Percentiles rank a stretch among this genome's conserved stretches.
Conservation (phyloP, 1,284 basidiomycete species). For the Abortiporus biennis region DNA sequence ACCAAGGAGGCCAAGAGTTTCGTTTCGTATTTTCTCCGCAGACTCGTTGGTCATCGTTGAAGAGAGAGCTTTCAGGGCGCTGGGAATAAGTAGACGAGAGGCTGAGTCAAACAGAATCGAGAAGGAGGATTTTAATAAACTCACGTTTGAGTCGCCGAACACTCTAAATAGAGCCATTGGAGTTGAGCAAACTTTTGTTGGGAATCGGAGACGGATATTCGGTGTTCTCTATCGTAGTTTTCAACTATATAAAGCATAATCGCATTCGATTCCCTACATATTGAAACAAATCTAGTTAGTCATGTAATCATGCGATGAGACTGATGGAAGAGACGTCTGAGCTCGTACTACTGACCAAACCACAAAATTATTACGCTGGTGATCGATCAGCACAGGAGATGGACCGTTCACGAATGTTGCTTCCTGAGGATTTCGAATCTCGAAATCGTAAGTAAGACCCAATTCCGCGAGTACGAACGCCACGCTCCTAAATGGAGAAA, state of each 20-base stretch:
- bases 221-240: constrained; percentile 4
- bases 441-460: background rate
- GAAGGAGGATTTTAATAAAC: background rate
- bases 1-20: background rate
- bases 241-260: constrained; percentile 4
- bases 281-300: background rate
- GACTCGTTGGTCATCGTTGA: background rate
- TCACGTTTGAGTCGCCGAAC: constrained; percentile 1
- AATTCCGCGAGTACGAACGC: constrained; percentile 1
- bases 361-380: background rate
- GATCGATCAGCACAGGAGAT: constrained; percentile 2
- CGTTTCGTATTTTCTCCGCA: background rate
- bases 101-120: background rate
- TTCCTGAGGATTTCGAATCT: background rate
- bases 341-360: background rate
- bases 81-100: background rate
- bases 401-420: background rate
- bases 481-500: background rate
- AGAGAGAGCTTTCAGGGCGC: background rate
- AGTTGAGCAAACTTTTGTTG: background rate
- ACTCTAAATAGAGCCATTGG: constrained; percentile 1
- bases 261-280: constrained; percentile 1
- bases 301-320: too few relatives aligned
- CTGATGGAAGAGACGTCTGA: background rate
- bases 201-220: constrained; percentile 1